Evolutionary conservation across 164 flowering plant genomes (phyloP).

Genomic region (Chimonanthus praecox): DNA sequence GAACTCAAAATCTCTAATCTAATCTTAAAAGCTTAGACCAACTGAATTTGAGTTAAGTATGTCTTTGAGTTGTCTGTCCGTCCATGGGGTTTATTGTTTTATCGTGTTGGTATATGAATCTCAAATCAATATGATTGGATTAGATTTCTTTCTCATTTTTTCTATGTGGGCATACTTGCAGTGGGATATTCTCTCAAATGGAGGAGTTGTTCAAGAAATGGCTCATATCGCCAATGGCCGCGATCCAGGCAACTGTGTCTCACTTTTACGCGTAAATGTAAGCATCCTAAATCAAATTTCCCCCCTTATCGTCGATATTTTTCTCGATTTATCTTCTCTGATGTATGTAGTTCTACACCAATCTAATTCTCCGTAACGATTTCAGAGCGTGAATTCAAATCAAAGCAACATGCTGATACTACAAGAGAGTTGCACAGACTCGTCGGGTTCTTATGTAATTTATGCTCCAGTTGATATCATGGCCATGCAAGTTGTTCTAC

Average conservation of each 20-base stretch:
- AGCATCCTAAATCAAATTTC: constrained; percentile 2
- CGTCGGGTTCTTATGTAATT: constrained; percentile 79
- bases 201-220: constrained; percentile 74
- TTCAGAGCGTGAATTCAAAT: constrained; percentile 77
- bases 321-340: not conserved
- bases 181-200: constrained; percentile 90
- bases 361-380: not conserved
- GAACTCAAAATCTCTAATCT: too few relatives aligned
- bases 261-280: constrained; percentile 72
- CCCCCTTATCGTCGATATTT: not conserved
- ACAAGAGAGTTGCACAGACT: constrained; percentile 85
- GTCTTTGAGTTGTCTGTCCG: too few relatives aligned
- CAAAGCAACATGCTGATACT: constrained; percentile 97
- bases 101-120: too few relatives aligned
- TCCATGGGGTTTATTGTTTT: too few relatives aligned
- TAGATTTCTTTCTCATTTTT: not conserved
- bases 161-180: constrained; percentile 14
- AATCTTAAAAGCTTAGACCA: too few relatives aligned
- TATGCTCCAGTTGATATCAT: constrained; percentile 86
- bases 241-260: constrained; percentile 73
- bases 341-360: not conserved
- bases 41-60: too few relatives aligned
- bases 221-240: constrained; percentile 80
- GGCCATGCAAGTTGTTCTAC: constrained; percentile 81
- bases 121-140: too few relatives aligned